Evolutionary conservation across 805 yeast genomes (phyloP), one percentile per base, ranked within the genome.

Genomic region (Pichia cephalocereana): DNA sequence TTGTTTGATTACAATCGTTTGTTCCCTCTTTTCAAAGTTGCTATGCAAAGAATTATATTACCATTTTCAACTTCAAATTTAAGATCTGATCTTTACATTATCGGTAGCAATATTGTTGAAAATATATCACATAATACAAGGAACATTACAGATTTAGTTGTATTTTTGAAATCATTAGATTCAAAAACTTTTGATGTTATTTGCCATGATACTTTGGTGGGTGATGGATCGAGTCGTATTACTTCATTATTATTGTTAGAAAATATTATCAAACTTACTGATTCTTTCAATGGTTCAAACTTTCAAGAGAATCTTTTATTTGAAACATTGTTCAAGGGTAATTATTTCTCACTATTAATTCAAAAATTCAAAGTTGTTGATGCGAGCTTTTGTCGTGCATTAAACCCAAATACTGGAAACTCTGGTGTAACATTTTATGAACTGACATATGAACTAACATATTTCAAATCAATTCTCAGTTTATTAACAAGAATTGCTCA

Each of bases 171-270:
- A 48, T 72, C 83, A 4, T 74, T 80, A 34, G 95, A 83, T 49
- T 58, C 61, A 17, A 74, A 76, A 52, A 66, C 88, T 46, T 70
- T 87, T 28, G 81, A 78, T 18, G 71, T 76, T 2, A 72, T 88
- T 32, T 82, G 87, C 59, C 80, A 78, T 51, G 98, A 93, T 66
- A 82, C 93, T 0, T 76, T 87, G 15, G 72, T 79, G 46, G 88
- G 90, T 3, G 93, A 85, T 55, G 93, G 91, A 1, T 69, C 83
- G 0, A 75, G 83, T 8, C 75, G 93, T 54, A 75, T 89, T 11
- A 80, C 91, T 0, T 82, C 96, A 2, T 69, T 90, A 14, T 61
- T 88, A n/a, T 68, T 90, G 14, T 63, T 93, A 52, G 95, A 88
- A 56, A 58, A 55, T 8, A 45, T 67, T 8, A 50, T 65, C 37